Conservation (phyloP, 1,139 yeast species). For the Ashbya aceris region DNA sequence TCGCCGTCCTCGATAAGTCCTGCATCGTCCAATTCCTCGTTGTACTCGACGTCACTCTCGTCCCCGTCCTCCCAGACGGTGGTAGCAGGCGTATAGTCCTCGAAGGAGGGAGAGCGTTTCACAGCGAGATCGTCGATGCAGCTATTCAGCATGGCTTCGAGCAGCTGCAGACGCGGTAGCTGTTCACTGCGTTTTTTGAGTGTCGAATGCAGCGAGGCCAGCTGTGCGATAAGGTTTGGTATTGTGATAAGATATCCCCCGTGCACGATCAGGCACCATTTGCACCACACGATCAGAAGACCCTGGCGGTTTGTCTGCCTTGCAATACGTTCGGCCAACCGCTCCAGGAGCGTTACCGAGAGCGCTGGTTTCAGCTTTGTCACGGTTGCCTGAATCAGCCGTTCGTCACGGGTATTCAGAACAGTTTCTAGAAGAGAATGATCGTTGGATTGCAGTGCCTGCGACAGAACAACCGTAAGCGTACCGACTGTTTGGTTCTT, state of each 20-base stretch:
- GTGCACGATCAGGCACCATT: conserved; percentile 85
- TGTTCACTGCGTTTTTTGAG: conserved; percentile 65
- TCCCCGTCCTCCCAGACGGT: conserved; percentile 28
- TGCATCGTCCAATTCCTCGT: conserved; percentile 35
- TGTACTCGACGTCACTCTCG: conserved; percentile 36
- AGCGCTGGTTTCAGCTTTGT: conserved; percentile 59
- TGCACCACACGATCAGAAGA: conserved; percentile 78
- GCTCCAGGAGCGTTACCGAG: conserved; percentile 68
- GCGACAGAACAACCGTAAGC: conserved; percentile 56
- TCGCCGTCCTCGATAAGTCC: conserved; percentile 34
- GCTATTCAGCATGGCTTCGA: conserved; percentile 74
- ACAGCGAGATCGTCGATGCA: conserved; percentile 61
- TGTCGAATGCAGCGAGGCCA: conserved; percentile 72
- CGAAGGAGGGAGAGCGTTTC: conserved; percentile 34
- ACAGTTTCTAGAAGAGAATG: conserved; percentile 72
- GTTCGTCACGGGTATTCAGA: conserved; percentile 63
- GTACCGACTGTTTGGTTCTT: conserved; percentile 47
- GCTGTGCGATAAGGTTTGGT: conserved; percentile 57
- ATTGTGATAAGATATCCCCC: conserved; percentile 68
- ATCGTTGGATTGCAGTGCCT: conserved; percentile 65
- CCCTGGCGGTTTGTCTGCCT: conserved; percentile 56
- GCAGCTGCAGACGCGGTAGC: conserved; percentile 67
- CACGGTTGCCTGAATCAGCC: conserved; percentile 63
- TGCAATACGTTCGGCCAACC: conserved; percentile 76
- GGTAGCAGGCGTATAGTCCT: neutral